Base-by-base conservation (phyloP, 331 rosid genomes). In the Pyracantha coccinea region DNA sequence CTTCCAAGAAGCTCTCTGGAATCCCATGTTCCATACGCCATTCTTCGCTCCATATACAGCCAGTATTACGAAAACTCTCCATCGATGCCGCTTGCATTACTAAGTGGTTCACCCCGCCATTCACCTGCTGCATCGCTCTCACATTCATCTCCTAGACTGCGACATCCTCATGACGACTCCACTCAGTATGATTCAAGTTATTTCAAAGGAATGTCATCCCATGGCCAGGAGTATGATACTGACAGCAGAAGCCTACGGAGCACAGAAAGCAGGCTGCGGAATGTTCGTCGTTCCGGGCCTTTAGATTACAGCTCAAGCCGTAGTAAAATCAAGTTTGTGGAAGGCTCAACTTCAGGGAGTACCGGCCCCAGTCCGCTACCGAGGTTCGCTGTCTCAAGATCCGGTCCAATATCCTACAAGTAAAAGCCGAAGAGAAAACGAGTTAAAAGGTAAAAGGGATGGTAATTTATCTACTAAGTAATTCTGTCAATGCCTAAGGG, bases 321-420 rank as follows among this genome's bases (percentile, higher is more conserved):
- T 6, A 87, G 96, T 13, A 87, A 83, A 79, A 73, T 78, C 2
- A 90, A 90, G 81, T 69, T 79, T 25, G 81, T 71, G 41, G 99
- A 94, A 78, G 91, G 97, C 72, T 92, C 97, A 70, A 81, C 85
- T 82, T 92, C 99, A 21, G 95, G 96, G 35, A 86, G 93, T 80
- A 83, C 88, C 8, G 96, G 97, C 41, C 99, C 95, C 44, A 94
- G 97, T 64, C 99, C 97, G 35, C 86, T 94, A 52, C 99, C 97
- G 15, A 91, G 96, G 80, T 94, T 94, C 86, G 97, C 99, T 14
- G 97, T 92, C 38, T 94, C 99, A 29, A 94, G 99, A 82, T 92
- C 99, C 65, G 97, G 99, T 75, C 99, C 99, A 33, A 50, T 94
- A 76, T 88, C 90, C 1, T 91, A 92, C 89, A 94, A 94, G 93